Conservation (phyloP, 2,329 filamentous ascomycete genomes). For the Sporothrix humicola region DNA sequence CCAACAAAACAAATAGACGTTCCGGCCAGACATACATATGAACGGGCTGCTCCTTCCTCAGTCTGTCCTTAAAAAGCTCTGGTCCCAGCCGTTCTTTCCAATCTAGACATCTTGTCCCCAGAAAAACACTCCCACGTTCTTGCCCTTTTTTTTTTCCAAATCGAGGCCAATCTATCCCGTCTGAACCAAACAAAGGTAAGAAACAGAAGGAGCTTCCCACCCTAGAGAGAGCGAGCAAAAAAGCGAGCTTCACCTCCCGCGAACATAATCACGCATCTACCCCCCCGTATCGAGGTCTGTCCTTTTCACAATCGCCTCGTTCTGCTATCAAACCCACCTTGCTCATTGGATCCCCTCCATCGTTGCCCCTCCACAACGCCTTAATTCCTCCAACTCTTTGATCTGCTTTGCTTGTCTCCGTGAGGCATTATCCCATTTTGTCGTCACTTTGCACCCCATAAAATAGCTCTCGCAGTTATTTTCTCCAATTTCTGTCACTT, state of each 20-base stretch:
- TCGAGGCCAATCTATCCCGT: slow-evolving; percentile 7
- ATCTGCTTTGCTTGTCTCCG: slow-evolving; percentile 21
- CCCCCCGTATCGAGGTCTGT: slow-evolving; percentile 23
- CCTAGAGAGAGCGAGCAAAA: slow-evolving; percentile 33
- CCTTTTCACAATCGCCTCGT: slow-evolving; percentile 9
- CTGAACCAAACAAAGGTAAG: slow-evolving; percentile 28
- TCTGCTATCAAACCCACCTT: slow-evolving; percentile 21
- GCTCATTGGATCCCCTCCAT: slow-evolving; percentile 19
- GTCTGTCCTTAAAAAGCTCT: slow-evolving; percentile 26
- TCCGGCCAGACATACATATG: slow-evolving; percentile 12
- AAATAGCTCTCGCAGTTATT: slow-evolving; percentile 22
- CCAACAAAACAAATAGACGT: neutral
- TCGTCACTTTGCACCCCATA: slow-evolving; percentile 19
- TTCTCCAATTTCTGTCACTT: neutral
- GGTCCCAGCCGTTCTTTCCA: slow-evolving; percentile 25
- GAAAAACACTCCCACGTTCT: slow-evolving; percentile 12
- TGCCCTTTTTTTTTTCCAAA: slow-evolving; percentile 5
- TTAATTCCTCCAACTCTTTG: slow-evolving; percentile 30
- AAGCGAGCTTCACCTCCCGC: slow-evolving; percentile 31
- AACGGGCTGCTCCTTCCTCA: slow-evolving; percentile 21
- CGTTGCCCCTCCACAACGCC: slow-evolving; percentile 36
- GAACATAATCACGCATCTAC: slow-evolving; percentile 33
- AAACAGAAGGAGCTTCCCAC: slow-evolving; percentile 20
- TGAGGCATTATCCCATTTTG: slow-evolving; percentile 36
- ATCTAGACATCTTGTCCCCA: slow-evolving; percentile 13